Base-by-base conservation (phyloP, 1,139 yeast genomes). In the Hemisphaericaspora subhashii region DNA sequence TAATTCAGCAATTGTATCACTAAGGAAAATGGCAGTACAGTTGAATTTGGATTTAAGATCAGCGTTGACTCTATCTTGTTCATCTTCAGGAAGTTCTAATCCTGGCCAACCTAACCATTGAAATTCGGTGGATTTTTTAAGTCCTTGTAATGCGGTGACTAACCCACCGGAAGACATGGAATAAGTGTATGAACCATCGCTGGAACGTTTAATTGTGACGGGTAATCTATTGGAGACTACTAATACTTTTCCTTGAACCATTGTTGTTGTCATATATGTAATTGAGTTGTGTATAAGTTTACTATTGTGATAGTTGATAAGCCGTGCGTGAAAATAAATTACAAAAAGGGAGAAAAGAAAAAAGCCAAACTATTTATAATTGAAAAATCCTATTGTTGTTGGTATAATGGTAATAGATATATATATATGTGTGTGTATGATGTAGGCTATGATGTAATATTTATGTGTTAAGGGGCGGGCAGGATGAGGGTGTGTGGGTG, bases 41-140 rank as follows among this genome's bases (percentile, higher is more conserved):
- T 84, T 85, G 70, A 89, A 92, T 57, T 87, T 81, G 31, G 78
- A 79, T 61, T 74, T 72, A 47, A 94, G 68, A 48, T 90, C 96
- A 17, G 66, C 58, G 44, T 81, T 80, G 39, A 94, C 95, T 41
- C 69, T 66, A 0, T 63, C 76, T 57, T 84, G 84, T 50, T 89
- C 96, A 30, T 74, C 75, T 21, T 72, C 86, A 2, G 96, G 95
- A 7, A 94, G 74, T 54, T 89, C 96, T 54, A 89, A 67, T 1
- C 96, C 78, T 1, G 98, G 96, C 99, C 99, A 94, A 14, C 99
- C 99, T 53, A 87, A 81, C 99, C 99, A 94, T 58, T 87, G 94
- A 64, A 92, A 92, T 44, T 86, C 84, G 11, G 92, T 83, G 10
- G 83, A 68, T 53, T 87, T 86, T 60, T 88, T 87, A 41, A 94